A percentile compares a stretch with the other conserved stretches of the same genome.
Evolutionary conservation across 2,329 filamentous ascomycete genomes (phyloP).

Genomic region (Grosmannia serpens): DNA sequence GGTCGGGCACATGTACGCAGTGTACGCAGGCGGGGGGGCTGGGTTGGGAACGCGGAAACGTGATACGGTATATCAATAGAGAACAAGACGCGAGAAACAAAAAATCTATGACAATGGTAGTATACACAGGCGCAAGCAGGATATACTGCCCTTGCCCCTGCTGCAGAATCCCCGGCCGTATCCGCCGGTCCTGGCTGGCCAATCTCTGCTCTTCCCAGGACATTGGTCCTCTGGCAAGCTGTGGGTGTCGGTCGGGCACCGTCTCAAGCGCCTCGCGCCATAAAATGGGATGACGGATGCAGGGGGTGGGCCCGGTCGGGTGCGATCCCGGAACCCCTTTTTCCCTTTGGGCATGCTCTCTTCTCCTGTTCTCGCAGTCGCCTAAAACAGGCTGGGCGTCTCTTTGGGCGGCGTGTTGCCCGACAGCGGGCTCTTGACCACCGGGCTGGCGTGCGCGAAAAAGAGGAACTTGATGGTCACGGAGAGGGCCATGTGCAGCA

Average conservation of each 20-base stretch:
- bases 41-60: not conserved
- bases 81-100: not conserved
- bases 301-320: no score
- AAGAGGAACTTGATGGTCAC: constrained; percentile 95
- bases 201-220: not conserved
- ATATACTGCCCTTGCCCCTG: not conserved
- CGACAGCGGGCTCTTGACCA: not conserved
- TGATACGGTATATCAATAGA: not conserved
- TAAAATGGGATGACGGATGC: no score
- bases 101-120: not conserved
- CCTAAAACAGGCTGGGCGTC: not conserved
- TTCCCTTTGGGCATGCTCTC: not conserved
- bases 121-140: not conserved
- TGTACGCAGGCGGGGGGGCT: not conserved
- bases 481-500: constrained; percentile 77
- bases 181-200: not conserved
- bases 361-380: not conserved
- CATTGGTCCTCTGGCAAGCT: no score
- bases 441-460: constrained; percentile 70
- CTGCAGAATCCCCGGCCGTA: not conserved
- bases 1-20: not conserved
- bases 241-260: no score
- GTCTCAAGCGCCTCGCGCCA: not conserved
- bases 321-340: not conserved
- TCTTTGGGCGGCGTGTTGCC: not conserved